A percentile compares a stretch with the other conserved stretches of the same genome.
Evolutionary conservation across 106 monocot species (phyloP).

Genomic region (Agapanthus africanus): DNA sequence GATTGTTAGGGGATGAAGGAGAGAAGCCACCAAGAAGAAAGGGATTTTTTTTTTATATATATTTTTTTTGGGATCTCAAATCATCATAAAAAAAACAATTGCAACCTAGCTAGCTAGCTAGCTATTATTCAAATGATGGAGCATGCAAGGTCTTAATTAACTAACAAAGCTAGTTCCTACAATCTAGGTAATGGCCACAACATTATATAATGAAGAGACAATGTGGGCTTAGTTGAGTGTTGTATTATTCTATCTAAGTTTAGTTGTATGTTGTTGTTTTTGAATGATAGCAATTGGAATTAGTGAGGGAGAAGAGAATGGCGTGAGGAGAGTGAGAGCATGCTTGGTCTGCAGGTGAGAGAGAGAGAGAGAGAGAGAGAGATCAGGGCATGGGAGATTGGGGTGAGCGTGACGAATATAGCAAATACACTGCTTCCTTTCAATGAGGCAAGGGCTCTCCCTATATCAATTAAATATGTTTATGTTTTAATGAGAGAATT

Average conservation of each 20-base stretch:
- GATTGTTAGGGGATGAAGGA: conserved; percentile 1
- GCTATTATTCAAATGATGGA: too few relatives aligned
- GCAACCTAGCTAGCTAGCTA: too few relatives aligned
- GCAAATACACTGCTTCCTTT: not conserved
- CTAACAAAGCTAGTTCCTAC: not conserved
- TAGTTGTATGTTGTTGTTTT: not conserved
- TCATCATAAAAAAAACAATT: not conserved
- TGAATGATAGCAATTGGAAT: conserved; percentile 15
- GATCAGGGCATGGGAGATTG: conserved; percentile 17
- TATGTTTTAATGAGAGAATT: too few relatives aligned
- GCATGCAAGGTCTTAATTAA: too few relatives aligned
- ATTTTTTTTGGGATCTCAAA: conserved; percentile 8
- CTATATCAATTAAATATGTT: too few relatives aligned
- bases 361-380: not conserved
- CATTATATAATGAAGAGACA: not conserved
- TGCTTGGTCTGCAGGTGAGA: conserved; percentile 30
- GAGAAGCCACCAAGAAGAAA: not conserved
- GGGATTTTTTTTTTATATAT: too few relatives aligned
- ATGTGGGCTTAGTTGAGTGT: not conserved
- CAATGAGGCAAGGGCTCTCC: not conserved
- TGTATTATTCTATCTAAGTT: conserved; percentile 5
- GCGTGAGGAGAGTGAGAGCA: conserved; percentile 37
- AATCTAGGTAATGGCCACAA: conserved; percentile 2
- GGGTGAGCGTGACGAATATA: conserved; percentile 10
- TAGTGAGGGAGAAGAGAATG: conserved; percentile 10